Evolutionary conservation across 176 grass and related monocot species (phyloP), one percentile per base, ranked within the genome.

Genomic region (Paspalum notatum): DNA sequence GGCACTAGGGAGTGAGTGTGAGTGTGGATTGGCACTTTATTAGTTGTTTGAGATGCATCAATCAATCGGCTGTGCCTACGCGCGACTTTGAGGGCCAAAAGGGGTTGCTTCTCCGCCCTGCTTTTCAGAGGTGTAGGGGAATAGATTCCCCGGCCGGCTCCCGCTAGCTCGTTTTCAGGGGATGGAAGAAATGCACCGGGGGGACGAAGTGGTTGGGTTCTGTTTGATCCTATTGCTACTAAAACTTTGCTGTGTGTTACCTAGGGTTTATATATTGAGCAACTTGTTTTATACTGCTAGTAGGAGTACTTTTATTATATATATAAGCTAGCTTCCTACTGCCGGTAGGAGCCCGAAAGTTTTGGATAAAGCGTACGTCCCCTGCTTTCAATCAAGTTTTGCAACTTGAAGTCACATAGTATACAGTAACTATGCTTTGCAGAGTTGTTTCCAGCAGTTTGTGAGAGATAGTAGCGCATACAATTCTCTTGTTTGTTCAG

Each of bases 31-130:
- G 54, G 38, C 56, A 12, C 85, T 78, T 62, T 76, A 53, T 62
- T 76, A 53, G 27, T 75, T 69, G 66, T 78, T 74, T 49, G 80
- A 59, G 67, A 42, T 72, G 64, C 79, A 60, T 84, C 87, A 80
- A 85, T 89, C 87, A 85, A 71, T 48, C 5, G 61, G 21, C 61
- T 22, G 51, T 69, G 68, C 22, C 62, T 12, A 46, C 55, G n/a
- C n/a, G n/a, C n/a, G 87, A 89, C 77, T 85, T 81, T 89, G 20
- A 18, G 76, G 69, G 53, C 54, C 75, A 80, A 80, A 83, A 61
- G 7, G 12, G 27, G 43, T 84, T 74, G 75, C 75, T 78, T 88
- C 81, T 66, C 60, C n/a, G 50, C 49, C 67, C 15, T 62, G 62
- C 76, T 62, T 75, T 85, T 80, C 76, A 70, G 38, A 50, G 44